phyloP scores from a whole-genome alignment of 768 basidiomycete genomes.

The Lentinus brumalis region DNA sequence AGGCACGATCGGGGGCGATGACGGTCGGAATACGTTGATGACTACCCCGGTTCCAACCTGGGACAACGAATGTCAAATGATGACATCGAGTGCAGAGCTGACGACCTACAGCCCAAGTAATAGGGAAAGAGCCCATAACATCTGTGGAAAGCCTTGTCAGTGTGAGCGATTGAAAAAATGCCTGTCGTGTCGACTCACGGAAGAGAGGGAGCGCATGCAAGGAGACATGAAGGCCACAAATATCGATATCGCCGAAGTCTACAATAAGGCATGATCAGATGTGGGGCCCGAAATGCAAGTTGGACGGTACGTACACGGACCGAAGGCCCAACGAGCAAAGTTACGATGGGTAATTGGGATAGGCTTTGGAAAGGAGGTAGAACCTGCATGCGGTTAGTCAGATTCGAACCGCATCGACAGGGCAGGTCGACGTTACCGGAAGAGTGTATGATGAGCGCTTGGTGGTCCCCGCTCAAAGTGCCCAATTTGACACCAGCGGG shows the following conservation, averaged over 20 bases:
- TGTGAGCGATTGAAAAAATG: too few species aligned
- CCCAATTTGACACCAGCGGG: neutral
- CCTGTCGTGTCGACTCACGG: slow-evolving; percentile 17
- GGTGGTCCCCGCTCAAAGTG: neutral
- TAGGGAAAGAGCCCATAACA: slow-evolving; percentile 9
- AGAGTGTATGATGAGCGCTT: slow-evolving; percentile 15
- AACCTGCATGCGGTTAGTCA: slow-evolving; percentile 16
- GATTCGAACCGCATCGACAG: too few species aligned
- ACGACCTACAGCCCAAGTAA: slow-evolving; percentile 8
- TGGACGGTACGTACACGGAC: slow-evolving; percentile 1
- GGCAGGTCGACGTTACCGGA: slow-evolving; percentile 9
- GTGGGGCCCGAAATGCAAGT: too few species aligned
- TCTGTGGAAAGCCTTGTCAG: neutral
- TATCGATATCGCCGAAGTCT: slow-evolving; percentile 19
- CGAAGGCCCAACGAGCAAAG: slow-evolving; percentile 20
- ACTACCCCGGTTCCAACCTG: slow-evolving; percentile 21
- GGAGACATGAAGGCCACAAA: slow-evolving; percentile 17
- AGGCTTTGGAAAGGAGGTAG: slow-evolving; percentile 33
- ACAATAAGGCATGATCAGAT: neutral
- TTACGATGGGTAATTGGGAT: slow-evolving; percentile 21
- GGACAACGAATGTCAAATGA: neutral
- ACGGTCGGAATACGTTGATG: slow-evolving; percentile 25
- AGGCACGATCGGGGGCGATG: slow-evolving; percentile 22
- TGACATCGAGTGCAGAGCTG: neutral
- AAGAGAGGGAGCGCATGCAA: slow-evolving; percentile 27